phyloP scores from a whole-genome alignment of 306 rosid species.

The Cucurbita ficifolia region DNA sequence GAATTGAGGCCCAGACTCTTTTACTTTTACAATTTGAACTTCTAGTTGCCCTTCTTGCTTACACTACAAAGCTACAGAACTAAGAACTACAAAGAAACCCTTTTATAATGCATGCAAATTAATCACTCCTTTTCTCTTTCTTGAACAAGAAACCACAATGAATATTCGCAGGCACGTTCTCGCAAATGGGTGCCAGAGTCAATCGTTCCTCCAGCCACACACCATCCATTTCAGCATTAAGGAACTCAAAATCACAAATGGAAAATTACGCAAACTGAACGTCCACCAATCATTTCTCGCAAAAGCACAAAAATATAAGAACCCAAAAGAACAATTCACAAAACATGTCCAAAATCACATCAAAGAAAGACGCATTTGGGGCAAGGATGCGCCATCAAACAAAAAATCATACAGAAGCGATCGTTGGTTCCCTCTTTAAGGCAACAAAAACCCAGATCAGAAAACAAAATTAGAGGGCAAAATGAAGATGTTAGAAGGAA shows the following conservation, averaged over 20 bases:
- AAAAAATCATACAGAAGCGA: not conserved
- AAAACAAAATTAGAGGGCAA: not conserved
- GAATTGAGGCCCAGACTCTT: not conserved
- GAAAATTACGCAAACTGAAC: not conserved
- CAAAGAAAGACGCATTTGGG: not conserved
- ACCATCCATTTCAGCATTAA: not conserved
- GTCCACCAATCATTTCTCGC: not conserved
- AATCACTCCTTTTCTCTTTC: not conserved
- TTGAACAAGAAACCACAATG: not conserved
- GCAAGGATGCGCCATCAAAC: not conserved
- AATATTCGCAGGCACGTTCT: not conserved
- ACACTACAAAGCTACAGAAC: not conserved
- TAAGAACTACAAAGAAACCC: not conserved
- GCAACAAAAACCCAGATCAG: conserved; percentile 30
- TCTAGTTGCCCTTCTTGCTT: not conserved
- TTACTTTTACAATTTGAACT: not conserved
- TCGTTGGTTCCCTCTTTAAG: too few species aligned
- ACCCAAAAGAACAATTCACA: not conserved
- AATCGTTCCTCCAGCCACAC: not conserved
- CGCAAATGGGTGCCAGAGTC: not conserved
- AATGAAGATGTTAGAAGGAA: not conserved
- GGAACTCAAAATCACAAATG: not conserved
- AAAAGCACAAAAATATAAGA: not conserved
- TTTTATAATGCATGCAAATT: not conserved
- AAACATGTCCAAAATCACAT: not conserved